Evolutionary conservation across 768 basidiomycete species (phyloP).

Genomic region (Podaxis carcinomalis): DNA sequence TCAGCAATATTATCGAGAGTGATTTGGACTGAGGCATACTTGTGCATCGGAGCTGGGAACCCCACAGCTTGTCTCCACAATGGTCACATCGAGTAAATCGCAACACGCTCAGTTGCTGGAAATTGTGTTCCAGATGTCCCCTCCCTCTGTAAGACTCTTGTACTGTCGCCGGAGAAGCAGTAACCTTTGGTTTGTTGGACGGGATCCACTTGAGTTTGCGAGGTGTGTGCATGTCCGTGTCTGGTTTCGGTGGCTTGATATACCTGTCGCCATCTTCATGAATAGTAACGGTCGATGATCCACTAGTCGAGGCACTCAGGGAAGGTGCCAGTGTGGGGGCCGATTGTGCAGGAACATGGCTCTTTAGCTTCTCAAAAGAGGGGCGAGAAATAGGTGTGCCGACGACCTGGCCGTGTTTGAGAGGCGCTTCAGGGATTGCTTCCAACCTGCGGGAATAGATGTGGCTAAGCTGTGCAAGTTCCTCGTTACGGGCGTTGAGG

Average conservation of each 20-base stretch:
- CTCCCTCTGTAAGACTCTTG: conserved; percentile 24
- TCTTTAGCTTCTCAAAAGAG: conserved; percentile 25
- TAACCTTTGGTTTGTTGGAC: conserved; percentile 47
- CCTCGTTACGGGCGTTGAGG: conserved; percentile 88
- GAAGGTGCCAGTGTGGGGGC: conserved; percentile 30
- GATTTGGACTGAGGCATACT: conserved; percentile 45
- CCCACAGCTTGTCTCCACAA: conserved; percentile 99
- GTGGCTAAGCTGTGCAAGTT: conserved; percentile 82
- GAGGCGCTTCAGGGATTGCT: conserved; percentile 30
- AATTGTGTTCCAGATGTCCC: conserved; percentile 64
- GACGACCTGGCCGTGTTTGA: conserved; percentile 21
- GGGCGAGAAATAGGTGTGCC: conserved; percentile 11
- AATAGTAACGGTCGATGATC: conserved; percentile 38
- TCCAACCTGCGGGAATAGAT: conserved; percentile 83
- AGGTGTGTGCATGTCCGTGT: conserved; percentile 42
- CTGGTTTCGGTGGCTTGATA: conserved; percentile 38
- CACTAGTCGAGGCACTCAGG: conserved; percentile 39
- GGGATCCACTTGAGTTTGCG: conserved; percentile 75
- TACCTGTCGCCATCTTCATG: conserved; percentile 43
- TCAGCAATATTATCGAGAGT: neutral
- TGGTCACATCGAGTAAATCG: conserved; percentile 92
- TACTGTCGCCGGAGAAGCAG: conserved; percentile 24
- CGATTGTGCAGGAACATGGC: conserved; percentile 24
- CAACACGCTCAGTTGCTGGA: conserved; percentile 85
- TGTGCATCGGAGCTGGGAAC: conserved; percentile 87